phyloP scores from a whole-genome alignment of 768 basidiomycete species.

The Russula earlei region DNA sequence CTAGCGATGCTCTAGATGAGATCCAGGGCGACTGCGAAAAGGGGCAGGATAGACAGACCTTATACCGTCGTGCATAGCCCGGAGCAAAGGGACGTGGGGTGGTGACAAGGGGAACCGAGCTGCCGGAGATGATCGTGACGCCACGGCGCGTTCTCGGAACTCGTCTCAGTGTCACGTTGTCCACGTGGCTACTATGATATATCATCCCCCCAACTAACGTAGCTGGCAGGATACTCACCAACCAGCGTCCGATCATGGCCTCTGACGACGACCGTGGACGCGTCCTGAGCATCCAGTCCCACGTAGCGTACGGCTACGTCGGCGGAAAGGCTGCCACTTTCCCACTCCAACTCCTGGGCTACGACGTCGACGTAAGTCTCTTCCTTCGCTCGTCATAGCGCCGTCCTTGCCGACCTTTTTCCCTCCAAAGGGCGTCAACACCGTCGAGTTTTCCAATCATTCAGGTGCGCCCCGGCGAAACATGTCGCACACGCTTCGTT shows the following conservation, averaged over 20 bases:
- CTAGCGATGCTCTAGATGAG: conserved; percentile 31
- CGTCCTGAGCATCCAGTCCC: conserved; percentile 85
- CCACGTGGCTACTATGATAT: too few species aligned
- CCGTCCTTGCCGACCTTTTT: conserved; percentile 4
- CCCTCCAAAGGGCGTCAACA: conserved; percentile 75
- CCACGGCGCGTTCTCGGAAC: conserved; percentile 2
- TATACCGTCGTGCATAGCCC: conserved; percentile 41
- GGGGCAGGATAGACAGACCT: conserved; percentile 31
- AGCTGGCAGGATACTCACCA: neutral
- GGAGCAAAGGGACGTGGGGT: neutral
- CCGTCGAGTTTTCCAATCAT: conserved; percentile 94
- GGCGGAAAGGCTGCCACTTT: conserved; percentile 77
- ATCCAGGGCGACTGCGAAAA: neutral
- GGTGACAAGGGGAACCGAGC: conserved; percentile 1
- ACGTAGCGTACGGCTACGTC: conserved; percentile 90
- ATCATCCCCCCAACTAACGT: neutral
- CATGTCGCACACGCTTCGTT: neutral
- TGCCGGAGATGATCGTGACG: neutral
- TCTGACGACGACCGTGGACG: conserved; percentile 32
- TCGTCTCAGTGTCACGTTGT: conserved; percentile 12
- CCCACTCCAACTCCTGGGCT: conserved; percentile 78
- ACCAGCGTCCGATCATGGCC: neutral
- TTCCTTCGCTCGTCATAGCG: neutral
- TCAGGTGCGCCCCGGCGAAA: conserved; percentile 43
- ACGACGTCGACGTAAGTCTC: conserved; percentile 81